Evolutionary conservation across 2,329 filamentous ascomycete species (phyloP).

Genomic region (Paramyrothecium sp.): DNA sequence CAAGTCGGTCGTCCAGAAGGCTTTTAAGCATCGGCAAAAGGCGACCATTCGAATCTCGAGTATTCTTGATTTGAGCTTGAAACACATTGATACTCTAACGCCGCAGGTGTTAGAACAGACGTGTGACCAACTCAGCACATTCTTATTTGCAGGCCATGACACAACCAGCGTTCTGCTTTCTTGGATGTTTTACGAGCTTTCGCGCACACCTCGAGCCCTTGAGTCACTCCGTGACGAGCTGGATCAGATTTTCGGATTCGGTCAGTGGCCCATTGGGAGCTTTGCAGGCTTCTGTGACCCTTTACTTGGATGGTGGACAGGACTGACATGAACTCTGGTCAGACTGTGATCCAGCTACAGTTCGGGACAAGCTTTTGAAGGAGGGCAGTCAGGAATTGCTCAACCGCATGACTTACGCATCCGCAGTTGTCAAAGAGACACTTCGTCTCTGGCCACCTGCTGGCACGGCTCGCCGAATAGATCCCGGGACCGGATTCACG

Average conservation of each 20-base stretch:
- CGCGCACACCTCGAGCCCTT: slow-evolving; percentile 24
- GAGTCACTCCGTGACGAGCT: slow-evolving; percentile 29
- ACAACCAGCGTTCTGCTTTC: slow-evolving; percentile 35
- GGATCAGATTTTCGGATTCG: slow-evolving; percentile 30
- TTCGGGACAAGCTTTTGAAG: slow-evolving; percentile 22
- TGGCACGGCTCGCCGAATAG: slow-evolving; percentile 20
- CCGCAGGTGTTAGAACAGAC: slow-evolving; percentile 24
- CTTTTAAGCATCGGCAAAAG: background rate
- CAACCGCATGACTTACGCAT: slow-evolving; percentile 28
- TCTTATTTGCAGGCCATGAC: slow-evolving; percentile 40
- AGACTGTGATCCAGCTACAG: slow-evolving; percentile 19
- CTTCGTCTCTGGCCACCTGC: slow-evolving; percentile 33
- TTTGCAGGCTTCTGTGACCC: too few relatives aligned
- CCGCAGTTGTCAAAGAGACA: slow-evolving; percentile 36
- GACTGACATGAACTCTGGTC: background rate
- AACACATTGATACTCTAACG: slow-evolving; percentile 22
- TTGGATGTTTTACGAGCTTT: slow-evolving; percentile 35
- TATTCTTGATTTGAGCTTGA: slow-evolving; percentile 30
- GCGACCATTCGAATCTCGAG: slow-evolving; percentile 3
- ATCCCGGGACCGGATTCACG: slow-evolving; percentile 15
- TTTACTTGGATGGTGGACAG: too few relatives aligned
- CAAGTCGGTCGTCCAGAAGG: background rate
- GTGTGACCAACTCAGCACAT: slow-evolving; percentile 34
- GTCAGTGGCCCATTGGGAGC: slow-evolving; percentile 8
- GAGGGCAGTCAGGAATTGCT: slow-evolving; percentile 26